These are phyloP conservation scores for Botryotinia convoluta DNA, from an alignment of 2,329 filamentous ascomycete species.

Conservation along the genomic window DNA sequence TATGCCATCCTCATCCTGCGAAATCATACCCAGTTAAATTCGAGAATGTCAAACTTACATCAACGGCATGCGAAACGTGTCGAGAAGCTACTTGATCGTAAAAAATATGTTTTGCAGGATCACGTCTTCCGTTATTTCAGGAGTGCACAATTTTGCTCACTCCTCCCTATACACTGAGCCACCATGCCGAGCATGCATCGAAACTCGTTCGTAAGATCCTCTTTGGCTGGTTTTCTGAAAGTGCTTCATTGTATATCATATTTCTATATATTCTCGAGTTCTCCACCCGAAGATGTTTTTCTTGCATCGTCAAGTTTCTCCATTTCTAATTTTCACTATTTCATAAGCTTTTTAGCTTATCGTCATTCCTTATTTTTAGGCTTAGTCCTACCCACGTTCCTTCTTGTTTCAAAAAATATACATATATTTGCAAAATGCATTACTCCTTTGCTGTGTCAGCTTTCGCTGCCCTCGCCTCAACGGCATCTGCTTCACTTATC, in stretches of 20 bases:
- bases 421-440: conserved; percentile 12
- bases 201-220: conserved; percentile 13
- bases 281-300: background rate
- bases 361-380: background rate
- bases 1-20: conserved; percentile 13
- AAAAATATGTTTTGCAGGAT: conserved; percentile 7
- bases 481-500: conserved; percentile 16
- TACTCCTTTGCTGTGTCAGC: conserved; percentile 16
- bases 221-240: background rate
- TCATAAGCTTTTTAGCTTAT: conserved; percentile 13
- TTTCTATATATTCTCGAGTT: conserved; percentile 1
- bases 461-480: conserved; percentile 17
- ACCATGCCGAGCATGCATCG: background rate
- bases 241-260: background rate
- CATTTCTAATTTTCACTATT: background rate
- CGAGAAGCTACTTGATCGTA: background rate
- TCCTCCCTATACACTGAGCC: background rate
- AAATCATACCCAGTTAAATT: conserved; percentile 4
- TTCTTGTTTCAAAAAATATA: background rate
- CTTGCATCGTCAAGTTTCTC: background rate
- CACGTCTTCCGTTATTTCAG: conserved; percentile 9
- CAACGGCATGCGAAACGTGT: conserved; percentile 1
- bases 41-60: conserved; percentile 1
- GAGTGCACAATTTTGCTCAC: conserved; percentile 11
- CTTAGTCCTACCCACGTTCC: conserved; percentile 17